Evolutionary conservation across 2,329 filamentous ascomycete species (phyloP).

Genomic region (Phaeosphaeriaceae sp.): DNA sequence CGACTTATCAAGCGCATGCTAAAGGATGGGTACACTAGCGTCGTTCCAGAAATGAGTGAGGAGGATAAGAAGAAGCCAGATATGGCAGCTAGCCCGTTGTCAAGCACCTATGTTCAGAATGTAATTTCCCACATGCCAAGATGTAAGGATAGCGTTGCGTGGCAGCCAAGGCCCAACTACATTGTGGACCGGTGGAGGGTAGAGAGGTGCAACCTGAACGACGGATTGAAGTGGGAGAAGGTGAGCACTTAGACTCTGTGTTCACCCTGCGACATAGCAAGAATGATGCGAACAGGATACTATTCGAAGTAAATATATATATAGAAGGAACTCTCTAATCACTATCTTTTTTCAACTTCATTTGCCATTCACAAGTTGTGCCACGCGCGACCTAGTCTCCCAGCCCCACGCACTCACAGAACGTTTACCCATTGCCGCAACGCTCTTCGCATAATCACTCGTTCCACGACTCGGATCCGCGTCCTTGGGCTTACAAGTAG

Average conservation of each 20-base stretch:
- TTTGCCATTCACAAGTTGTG: neutral
- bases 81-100: slow-evolving; percentile 53
- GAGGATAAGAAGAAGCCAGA: slow-evolving; percentile 46
- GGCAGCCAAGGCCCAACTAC: slow-evolving; percentile 54
- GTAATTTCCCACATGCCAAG: slow-evolving; percentile 54
- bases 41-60: slow-evolving; percentile 54
- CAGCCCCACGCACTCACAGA: slow-evolving; percentile 22
- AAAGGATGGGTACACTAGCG: slow-evolving; percentile 50
- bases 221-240: slow-evolving; percentile 47
- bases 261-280: too few relatives aligned
- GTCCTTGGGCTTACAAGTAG: slow-evolving; percentile 48
- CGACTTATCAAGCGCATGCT: slow-evolving; percentile 61
- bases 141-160: slow-evolving; percentile 53
- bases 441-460: slow-evolving; percentile 50
- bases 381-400: slow-evolving; percentile 23
- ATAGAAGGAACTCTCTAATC: neutral
- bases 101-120: slow-evolving; percentile 59
- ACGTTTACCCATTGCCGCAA: slow-evolving; percentile 32
- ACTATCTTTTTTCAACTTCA: neutral
- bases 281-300: too few relatives aligned
- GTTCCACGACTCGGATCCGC: slow-evolving; percentile 52
- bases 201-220: slow-evolving; percentile 51
- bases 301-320: neutral
- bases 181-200: slow-evolving; percentile 53
- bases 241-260: slow-evolving; percentile 18